Base-by-base conservation (phyloP, 192 early-diverging fungal genomes). In the Coemansia sp. region DNA sequence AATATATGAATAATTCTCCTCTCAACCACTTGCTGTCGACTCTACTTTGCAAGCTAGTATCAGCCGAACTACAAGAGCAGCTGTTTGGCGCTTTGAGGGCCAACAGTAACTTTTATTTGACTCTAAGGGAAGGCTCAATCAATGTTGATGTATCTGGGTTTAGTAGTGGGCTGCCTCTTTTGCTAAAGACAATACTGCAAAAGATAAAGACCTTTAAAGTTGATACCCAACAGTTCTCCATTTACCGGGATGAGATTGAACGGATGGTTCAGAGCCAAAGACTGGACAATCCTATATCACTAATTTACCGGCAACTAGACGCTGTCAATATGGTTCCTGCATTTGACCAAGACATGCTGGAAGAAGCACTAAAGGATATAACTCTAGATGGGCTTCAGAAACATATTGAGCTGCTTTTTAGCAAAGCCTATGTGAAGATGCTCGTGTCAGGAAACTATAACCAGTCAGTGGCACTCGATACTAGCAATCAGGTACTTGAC, bases 371-470 rank as follows among this genome's bases (percentile, higher is more conserved):
- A 70, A 86, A 87, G 61, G 93, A 93, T 67, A 90, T 89, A 8
- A 91, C 87, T 9, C 64, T 87, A 4, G 85, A 87, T 32, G 89
- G 91, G 52, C 84, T 96, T 19, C 83, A 89, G 65, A 66, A 65
- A 16, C 94, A 95, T 66, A 88, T 88, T 52, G 92, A 90, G 21
- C 74, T 77, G 26, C 57, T 96, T 26, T 68, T 95, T 30, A 75
- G 76, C 6, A 76, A 88, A n/a, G 67, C 94, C 49, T 86, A 84
- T 73, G 72, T 91, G 2, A 94, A 95, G 69, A 87, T 88, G n/a
- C 79, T 94, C 9, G 87, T 94, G 13, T 87, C 89, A 60, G 97
- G 97, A 60, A 95, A 98, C 73, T 78, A 91, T 43, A 64, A 82
- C 6, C 83, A 82, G 6, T 72, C 85, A 6, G 88, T 92, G 50